Evolutionary conservation across 2,329 filamentous ascomycete species (phyloP), one percentile per base, ranked within the genome.

Genomic region (Tolypocladium capitatum): DNA sequence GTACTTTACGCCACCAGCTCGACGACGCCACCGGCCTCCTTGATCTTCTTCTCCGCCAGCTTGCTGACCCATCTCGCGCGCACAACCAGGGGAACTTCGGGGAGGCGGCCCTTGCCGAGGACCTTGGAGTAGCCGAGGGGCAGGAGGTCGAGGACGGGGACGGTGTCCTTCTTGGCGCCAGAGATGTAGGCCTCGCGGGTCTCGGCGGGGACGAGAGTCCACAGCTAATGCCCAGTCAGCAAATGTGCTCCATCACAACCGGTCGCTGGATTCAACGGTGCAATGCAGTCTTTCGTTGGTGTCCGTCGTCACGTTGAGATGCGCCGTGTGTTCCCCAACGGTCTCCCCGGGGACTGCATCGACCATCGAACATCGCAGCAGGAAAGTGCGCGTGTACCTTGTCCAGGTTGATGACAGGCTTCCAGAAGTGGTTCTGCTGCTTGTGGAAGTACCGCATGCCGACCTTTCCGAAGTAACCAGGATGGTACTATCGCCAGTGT

Each of bases 391-490:
- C 54, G 63, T 62, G 58, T 69, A 91, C 86, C 86, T 97, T 98
- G 76, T 97, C 92, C 63, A 98, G 78, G 81, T 98, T 98, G 84
- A 98, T 85, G 63, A 88, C 81, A 59, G 92, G 92, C 79, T 95
- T 96, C 92, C 91, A 98, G 81, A 91, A 89, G 69, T 94, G 85
- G 80, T 91, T 91, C 67, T 83, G 80, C 68, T 87, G 83, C 75
- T 92, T 90, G 81, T 97, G 91, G 86, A 95, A 96, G 77, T 91
- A 84, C 67, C 86, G 79, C 86, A 91, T 91, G 76, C 86, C 85
- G 62, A 91, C 86, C 78, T 96, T 95, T 75, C 88, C 88, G 75
- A 96, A 97, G 86, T 97, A 97, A 88, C 92, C 92, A 55, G 91
- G 89, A 69, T 94, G 87, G 83, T 91, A 89, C 75, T 91, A 81